Base-by-base conservation (phyloP, 257 asterid species). In the Paraleonurus japonicus region DNA sequence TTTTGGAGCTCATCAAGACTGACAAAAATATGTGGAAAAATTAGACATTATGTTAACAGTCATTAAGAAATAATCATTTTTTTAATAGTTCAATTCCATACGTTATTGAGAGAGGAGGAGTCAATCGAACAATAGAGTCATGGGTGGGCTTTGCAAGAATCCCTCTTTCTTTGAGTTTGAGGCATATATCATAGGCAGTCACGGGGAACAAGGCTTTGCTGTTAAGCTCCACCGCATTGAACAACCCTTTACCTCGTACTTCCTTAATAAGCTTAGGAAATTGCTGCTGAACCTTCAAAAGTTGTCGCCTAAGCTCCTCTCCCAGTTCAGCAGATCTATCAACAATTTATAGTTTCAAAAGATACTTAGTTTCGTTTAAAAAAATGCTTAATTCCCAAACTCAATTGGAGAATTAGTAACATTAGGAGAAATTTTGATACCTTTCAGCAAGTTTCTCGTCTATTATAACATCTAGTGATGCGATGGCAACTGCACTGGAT, bases 401-500 rank as follows among this genome's bases (percentile, higher is more conserved):
- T 47, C 16, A 20, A 17, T 41, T n/a, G 20, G 22, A 45, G 11
- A 63, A 4, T 5, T n/a, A 39, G 17, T 12, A 51, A 43, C 33
- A 12, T 54, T n/a, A 55, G 28, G 30, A 5, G 17, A 45, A 7
- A 9, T 12, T 26, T 72, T 24, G 33, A 74, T 83, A 94, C 99
- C 99, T 94, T 79, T 91, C 96, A 20, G 91, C 88, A 63, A 94
- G 92, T 73, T 63, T 81, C 80, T 94, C 97, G 12, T 94, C 94
- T 70, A 75, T 79, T 73, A 94, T 81, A 80, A 90, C 95, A 37
- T 90, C 90, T 12, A 92, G 73, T 5, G 99, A 91, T 53, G 98
- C 95, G 82, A 91, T 80, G 73, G 95, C 96, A 77, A 94, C 96
- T 73, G 99, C 98, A 76, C 96, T 89, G 50, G 96, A 95, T 90